Evolutionary conservation across 441 rosid genomes (phyloP).

Genomic region (Eutrema salsugineum): DNA sequence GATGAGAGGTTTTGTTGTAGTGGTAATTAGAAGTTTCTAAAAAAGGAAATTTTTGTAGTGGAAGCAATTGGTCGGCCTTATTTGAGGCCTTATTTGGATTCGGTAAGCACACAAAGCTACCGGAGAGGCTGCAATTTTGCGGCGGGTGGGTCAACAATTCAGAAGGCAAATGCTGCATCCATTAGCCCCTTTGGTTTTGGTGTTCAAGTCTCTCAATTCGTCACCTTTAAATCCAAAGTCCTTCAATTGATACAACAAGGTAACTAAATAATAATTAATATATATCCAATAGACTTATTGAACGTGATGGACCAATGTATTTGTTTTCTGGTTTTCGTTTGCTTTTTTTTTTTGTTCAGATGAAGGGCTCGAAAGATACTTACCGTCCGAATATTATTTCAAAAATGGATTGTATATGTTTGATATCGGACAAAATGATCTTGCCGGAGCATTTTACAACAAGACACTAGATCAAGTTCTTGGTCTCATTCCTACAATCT

Average conservation of each 20-base stretch:
- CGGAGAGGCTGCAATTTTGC: conserved; percentile 33
- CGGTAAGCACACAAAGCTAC: conserved; percentile 26
- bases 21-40: background rate
- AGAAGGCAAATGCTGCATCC: conserved; percentile 33
- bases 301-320: background rate
- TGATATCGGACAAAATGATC: conserved; percentile 93
- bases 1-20: background rate
- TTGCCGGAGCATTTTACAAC: conserved; percentile 21
- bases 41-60: conserved; percentile 15
- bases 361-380: conserved; percentile 6
- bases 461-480: conserved; percentile 25
- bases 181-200: conserved; percentile 31
- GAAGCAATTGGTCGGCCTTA: conserved; percentile 25
- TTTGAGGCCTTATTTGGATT: conserved; percentile 32
- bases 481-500: conserved; percentile 21
- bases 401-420: conserved; percentile 44
- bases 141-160: conserved; percentile 31
- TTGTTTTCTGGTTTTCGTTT: background rate
- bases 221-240: conserved; percentile 27
- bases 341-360: conserved; percentile 10
- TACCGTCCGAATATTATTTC: conserved; percentile 24
- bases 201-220: conserved; percentile 33
- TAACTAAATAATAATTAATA: background rate
- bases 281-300: background rate
- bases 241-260: conserved; percentile 28